phyloP scores from a whole-genome alignment of 2,329 filamentous ascomycete species.

The Aspergillus niger region DNA sequence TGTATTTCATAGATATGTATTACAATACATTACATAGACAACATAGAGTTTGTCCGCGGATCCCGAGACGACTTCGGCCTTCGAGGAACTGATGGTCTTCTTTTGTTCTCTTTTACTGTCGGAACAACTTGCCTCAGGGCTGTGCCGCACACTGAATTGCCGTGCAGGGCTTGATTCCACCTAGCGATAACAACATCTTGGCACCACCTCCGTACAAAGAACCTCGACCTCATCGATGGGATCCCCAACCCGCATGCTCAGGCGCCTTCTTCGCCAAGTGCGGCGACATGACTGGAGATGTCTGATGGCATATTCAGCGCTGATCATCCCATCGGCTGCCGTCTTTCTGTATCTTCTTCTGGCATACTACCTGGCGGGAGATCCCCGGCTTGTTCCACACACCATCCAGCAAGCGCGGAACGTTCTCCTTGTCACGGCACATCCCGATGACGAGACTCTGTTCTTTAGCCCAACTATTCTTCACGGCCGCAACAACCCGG shows the following conservation, averaged over 20 bases:
- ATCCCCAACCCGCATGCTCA: background rate
- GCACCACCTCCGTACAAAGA: too few species aligned
- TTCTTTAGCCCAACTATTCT: slow-evolving; percentile 32
- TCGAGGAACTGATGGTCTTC: too few species aligned
- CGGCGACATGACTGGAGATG: background rate
- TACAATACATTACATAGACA: too few species aligned
- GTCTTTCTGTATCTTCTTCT: slow-evolving; percentile 24
- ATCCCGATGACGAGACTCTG: slow-evolving; percentile 31
- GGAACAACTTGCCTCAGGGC: too few species aligned
- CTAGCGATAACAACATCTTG: too few species aligned
- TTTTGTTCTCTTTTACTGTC: too few species aligned
- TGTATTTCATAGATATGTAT: too few species aligned
- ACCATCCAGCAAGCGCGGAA: slow-evolving; percentile 39
- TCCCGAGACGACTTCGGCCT: too few species aligned
- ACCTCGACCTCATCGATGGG: background rate
- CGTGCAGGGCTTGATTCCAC: too few species aligned
- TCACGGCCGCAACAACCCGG: slow-evolving; percentile 19
- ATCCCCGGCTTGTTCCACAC: slow-evolving; percentile 40
- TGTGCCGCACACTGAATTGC: too few species aligned
- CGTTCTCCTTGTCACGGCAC: slow-evolving; percentile 43
- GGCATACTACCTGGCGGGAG: slow-evolving; percentile 40
- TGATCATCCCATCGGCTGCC: background rate
- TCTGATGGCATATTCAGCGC: background rate
- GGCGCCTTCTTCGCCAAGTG: background rate
- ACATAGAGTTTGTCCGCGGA: too few species aligned